Base-by-base conservation (phyloP, 2,329 filamentous ascomycete genomes). In the Paraphaeosphaeria minitans region DNA sequence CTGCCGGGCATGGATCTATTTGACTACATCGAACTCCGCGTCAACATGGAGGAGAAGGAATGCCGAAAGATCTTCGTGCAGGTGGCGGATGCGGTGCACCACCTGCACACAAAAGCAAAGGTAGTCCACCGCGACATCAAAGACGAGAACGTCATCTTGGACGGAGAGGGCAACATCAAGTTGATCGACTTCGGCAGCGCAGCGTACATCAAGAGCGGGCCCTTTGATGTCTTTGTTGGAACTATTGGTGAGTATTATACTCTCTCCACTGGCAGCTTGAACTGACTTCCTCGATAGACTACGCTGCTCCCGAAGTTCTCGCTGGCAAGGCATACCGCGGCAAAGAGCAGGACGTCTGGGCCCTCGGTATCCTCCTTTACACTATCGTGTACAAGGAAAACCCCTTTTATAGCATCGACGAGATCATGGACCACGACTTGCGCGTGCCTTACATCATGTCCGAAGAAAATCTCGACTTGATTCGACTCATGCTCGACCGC, bases 361-460 rank as follows among this genome's bases (percentile, higher is more conserved):
- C 95, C 0, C 84, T 99, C 16, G 95, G 95, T 24, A 98, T 99
- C 71, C 85, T 99, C 27, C 86, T 99, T 14, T 99, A 99, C 81
- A 99, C 95, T 29, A 97, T 99, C 72, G 90, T 98, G 72, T 99
- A 99, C 84, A 99, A 98, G 80, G 95, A 99, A 80, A 99, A 99
- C 73, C 94, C 95, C 0, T 99, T 97, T 78, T 98, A 98, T 84
- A 96, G 91, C 78, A 95, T 98, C 71, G 95, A 99, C 77, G 95
- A 99, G 82, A 99, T 99, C 72, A 96, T 98, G 86, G 95, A 99
- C 75, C 93, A 94, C 71, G 94, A 97, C 68, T 82, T 99, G 59
- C 87, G 95, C 49, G 89, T 99, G 29, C 95, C 95, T 0, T 97
- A 91, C 75, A 85, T 90, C 35, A 87, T 94, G 80, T 93, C 92